Percentiles rank a stretch among this genome's conserved stretches.
phyloP scores from a whole-genome alignment of 2,329 filamentous ascomycete genomes.

The Sporothrix curviconia region DNA sequence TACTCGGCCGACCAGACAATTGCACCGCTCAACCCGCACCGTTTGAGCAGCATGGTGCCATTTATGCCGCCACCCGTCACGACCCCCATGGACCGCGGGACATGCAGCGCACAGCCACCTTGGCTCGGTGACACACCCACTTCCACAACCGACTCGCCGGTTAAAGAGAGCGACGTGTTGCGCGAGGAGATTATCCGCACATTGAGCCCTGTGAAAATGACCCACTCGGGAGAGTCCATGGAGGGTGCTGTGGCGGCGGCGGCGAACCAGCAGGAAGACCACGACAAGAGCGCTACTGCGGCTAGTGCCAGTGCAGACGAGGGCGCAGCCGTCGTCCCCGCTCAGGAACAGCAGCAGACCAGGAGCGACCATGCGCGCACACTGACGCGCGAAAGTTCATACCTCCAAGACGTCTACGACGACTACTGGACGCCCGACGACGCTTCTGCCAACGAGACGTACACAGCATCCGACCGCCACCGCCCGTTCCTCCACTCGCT shows the following conservation, averaged over 20 bases:
- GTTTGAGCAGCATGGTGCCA: constrained; percentile 26
- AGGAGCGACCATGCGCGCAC: not conserved
- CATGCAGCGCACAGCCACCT: constrained; percentile 36
- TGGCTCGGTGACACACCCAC: constrained; percentile 34
- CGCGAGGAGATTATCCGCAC: constrained; percentile 70
- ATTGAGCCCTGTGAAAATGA: constrained; percentile 45
- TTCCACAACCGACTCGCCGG: constrained; percentile 35
- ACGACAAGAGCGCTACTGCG: not conserved
- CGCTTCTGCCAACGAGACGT: constrained; percentile 17
- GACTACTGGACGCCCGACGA: constrained; percentile 56
- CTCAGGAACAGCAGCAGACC: not conserved
- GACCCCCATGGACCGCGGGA: constrained; percentile 17
- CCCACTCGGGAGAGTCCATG: constrained; percentile 12
- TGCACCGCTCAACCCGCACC: constrained; percentile 40
- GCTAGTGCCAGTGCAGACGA: not conserved
- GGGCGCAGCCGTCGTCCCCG: constrained; percentile 20
- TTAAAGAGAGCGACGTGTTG: constrained; percentile 64
- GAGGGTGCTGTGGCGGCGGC: not conserved
- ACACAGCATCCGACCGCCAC: not conserved
- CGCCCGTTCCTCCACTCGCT: constrained; percentile 2
- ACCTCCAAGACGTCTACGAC: constrained; percentile 60
- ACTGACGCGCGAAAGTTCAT: constrained; percentile 48
- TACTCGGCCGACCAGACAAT: constrained; percentile 15
- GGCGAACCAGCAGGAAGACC: no score
- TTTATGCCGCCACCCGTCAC: constrained; percentile 24